phyloP scores from a whole-genome alignment of 192 early-diverging fungal species.

The Linderina pennispora region DNA sequence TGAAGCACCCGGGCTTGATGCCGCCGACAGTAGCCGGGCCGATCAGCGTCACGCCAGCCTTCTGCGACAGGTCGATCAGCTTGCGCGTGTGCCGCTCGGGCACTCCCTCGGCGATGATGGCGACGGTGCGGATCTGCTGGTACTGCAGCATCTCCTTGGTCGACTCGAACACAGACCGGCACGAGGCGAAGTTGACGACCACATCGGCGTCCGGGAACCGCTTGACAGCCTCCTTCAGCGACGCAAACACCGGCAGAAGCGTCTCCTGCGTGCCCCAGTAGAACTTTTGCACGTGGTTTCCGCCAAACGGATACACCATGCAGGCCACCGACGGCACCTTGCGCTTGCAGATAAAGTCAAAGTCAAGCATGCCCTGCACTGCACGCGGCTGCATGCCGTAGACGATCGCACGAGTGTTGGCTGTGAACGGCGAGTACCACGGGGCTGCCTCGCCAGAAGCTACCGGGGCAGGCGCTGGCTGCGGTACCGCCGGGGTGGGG shows the following conservation, averaged over 20 bases:
- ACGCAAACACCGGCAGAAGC: constrained; percentile 88
- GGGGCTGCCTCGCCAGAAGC: constrained; percentile 35
- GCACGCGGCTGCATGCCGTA: constrained; percentile 99
- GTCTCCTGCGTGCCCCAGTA: constrained; percentile 99
- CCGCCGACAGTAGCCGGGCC: constrained; percentile 98
- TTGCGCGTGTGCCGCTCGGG: constrained; percentile 94
- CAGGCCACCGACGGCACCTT: constrained; percentile 86
- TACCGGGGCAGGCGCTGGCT: constrained; percentile 42
- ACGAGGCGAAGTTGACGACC: constrained; percentile 97
- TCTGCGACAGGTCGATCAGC: constrained; percentile 77
- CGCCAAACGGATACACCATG: constrained; percentile 99
- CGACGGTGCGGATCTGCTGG: constrained; percentile 87
- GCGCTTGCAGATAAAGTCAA: constrained; percentile 98
- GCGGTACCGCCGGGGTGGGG: constrained; percentile 40
- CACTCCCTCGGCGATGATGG: constrained; percentile 98
- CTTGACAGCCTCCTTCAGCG: constrained; percentile 72
- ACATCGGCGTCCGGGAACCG: constrained; percentile 91
- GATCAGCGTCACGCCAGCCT: constrained; percentile 79
- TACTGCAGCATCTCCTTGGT: constrained; percentile 81
- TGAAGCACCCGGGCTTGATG: constrained; percentile 99
- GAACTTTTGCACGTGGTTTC: constrained; percentile 98
- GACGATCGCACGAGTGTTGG: constrained; percentile 82
- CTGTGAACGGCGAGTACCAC: constrained; percentile 73
- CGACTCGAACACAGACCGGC: constrained; percentile 88
- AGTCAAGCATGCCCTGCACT: constrained; percentile 99